These are phyloP conservation scores for Phytophthora aleatoria DNA, from an alignment of 352 stramenopile species.

Conservation along the genomic window DNA sequence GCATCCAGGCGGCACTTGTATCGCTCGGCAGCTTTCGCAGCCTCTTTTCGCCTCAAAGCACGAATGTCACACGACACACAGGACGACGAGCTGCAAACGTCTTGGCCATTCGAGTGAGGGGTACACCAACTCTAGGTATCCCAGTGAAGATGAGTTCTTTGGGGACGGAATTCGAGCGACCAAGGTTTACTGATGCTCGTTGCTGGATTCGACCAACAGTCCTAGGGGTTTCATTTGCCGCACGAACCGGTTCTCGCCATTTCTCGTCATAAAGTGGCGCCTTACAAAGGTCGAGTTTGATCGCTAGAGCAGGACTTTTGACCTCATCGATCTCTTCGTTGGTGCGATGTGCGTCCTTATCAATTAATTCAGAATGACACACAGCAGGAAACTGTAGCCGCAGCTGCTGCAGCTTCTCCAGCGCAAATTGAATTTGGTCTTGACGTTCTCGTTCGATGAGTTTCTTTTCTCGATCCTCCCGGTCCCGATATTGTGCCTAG, in stretches of 20 bases:
- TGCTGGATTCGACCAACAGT: background rate
- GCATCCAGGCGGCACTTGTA: slow-evolving; percentile 45
- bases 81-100: slow-evolving; percentile 39
- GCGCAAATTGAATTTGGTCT: slow-evolving; percentile 44
- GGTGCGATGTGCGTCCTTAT: too few relatives aligned
- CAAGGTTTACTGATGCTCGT: background rate
- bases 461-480: slow-evolving; percentile 18
- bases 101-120: slow-evolving; percentile 50
- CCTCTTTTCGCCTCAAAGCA: slow-evolving; percentile 45
- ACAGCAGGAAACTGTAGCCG: slow-evolving; percentile 22
- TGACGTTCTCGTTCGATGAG: slow-evolving; percentile 41
- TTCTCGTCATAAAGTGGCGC: slow-evolving; percentile 9
- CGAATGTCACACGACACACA: slow-evolving; percentile 59
- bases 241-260: slow-evolving; percentile 53
- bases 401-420: slow-evolving; percentile 53
- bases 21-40: slow-evolving; percentile 45
- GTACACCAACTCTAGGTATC: slow-evolving; percentile 49
- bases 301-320: background rate
- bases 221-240: slow-evolving; percentile 2
- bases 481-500: slow-evolving; percentile 6
- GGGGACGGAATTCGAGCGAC: slow-evolving; percentile 24
- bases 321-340: background rate
- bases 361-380: background rate
- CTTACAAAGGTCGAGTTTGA: background rate
- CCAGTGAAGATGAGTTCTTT: slow-evolving; percentile 33